Evolutionary conservation across 352 stramenopile genomes (phyloP).

Genomic region (Globisporangium solare): DNA sequence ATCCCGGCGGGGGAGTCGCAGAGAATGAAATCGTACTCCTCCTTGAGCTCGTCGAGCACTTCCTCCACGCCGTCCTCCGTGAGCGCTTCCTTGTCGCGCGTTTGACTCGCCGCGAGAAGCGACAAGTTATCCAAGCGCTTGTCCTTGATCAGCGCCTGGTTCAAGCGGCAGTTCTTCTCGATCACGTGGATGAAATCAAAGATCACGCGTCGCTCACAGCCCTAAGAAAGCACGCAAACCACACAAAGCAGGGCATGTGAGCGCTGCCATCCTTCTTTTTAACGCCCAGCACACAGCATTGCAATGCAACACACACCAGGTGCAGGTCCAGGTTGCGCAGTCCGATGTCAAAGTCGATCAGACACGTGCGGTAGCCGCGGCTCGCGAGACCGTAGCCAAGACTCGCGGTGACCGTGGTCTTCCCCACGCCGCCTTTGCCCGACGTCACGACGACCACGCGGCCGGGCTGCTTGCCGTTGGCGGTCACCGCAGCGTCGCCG

Average conservation of each 20-base stretch:
- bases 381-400: conserved; percentile 81
- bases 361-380: conserved; percentile 83
- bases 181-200: conserved; percentile 95
- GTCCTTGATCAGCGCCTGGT: conserved; percentile 89
- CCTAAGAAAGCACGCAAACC: conserved; percentile 13
- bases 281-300: too few relatives aligned
- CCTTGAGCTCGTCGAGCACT: conserved; percentile 77
- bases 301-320: conserved; percentile 26
- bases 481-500: not conserved
- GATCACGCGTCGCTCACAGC: conserved; percentile 90
- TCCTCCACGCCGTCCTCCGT: conserved; percentile 86
- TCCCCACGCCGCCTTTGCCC: conserved; percentile 91
- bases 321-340: conserved; percentile 92
- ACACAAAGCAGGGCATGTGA: not conserved
- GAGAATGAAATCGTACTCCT: conserved; percentile 88
- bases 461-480: conserved; percentile 16
- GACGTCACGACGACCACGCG: conserved; percentile 90
- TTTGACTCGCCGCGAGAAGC: conserved; percentile 88
- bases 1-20: conserved; percentile 90
- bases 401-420: conserved; percentile 89
- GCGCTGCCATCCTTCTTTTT: too few relatives aligned
- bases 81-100: conserved; percentile 87
- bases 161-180: conserved; percentile 85
- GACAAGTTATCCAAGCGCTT: conserved; percentile 82
- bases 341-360: conserved; percentile 95